Evolutionary conservation across 2,329 filamentous ascomycete species (phyloP), one percentile per base, ranked within the genome.

Genomic region (Neocatenulostroma microsporum): DNA sequence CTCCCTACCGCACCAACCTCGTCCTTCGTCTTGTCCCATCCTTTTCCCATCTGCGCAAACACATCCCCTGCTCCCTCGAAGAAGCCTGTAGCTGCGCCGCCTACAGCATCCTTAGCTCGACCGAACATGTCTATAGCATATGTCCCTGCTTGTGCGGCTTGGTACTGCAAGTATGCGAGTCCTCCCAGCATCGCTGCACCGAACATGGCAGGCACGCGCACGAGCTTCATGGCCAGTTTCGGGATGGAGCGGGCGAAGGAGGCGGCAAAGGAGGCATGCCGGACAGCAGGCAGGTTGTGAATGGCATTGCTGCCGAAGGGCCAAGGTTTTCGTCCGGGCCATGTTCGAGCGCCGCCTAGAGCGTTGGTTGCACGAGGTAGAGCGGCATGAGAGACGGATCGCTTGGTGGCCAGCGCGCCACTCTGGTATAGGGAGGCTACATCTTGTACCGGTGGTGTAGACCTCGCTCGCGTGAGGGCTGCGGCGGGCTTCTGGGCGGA

Each of bases 111-210:
- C 37, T 57, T 81, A 4, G 85, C 83, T 40, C 73, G 75, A 38
- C 74, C 78, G 53, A 91, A 78, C 21, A 94, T 57, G 50, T 93
- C 86, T 43, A 82, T 70, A 3, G 79, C 82, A 61, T 82, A 88
- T 41, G 76, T 85, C 41, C 82, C 83, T 15, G 83, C 82, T 68
- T 86, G 78, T 76, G 54, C 79, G 45, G 91, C 89, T 63, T 98
- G 91, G 59, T 98, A 96, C 59, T 98, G 91, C 32, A 98, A 67
- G 73, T 94, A 98, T 18, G 87, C 87, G 41, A 93, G 67, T 3
- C 84, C 84, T 11, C 85, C 88, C 48, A 98, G 76, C 55, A 87
- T 84, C 30, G 88, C 75, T 27, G 86, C 87, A 27, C 89, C 91
- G 54, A 94, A 88, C 67, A 95, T 82, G 40, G 91, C 91, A 14